Conservation (phyloP, 2,329 filamentous ascomycete genomes). For the Teratosphaeria destructans region DNA sequence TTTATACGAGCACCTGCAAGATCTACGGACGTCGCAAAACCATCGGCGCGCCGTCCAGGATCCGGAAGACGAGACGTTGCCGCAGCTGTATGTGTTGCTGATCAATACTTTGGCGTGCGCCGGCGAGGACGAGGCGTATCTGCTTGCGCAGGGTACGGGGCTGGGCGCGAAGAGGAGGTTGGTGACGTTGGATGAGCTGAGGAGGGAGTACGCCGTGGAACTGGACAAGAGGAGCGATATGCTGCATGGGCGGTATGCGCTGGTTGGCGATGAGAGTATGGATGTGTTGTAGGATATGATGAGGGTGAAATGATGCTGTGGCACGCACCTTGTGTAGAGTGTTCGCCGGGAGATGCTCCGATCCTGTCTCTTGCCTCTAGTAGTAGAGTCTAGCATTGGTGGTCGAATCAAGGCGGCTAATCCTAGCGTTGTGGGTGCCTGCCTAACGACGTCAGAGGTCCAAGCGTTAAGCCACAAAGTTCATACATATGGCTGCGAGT, state of each 20-base stretch:
- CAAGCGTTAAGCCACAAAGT: not conserved
- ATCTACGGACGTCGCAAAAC: slow-evolving; percentile 27
- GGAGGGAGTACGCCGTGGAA: slow-evolving; percentile 82
- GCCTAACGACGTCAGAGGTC: not conserved
- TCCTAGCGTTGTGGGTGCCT: not conserved
- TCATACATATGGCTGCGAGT: not conserved
- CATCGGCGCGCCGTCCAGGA: slow-evolving; percentile 12
- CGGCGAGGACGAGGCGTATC: slow-evolving; percentile 69
- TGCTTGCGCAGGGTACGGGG: slow-evolving; percentile 46
- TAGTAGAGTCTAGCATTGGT: no score
- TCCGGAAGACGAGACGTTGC: slow-evolving; percentile 45
- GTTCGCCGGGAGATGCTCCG: no score
- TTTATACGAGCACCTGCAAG: slow-evolving; percentile 46
- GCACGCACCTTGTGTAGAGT: no score
- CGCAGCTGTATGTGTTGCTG: slow-evolving; percentile 73
- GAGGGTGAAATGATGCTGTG: not conserved
- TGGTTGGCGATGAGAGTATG: slow-evolving; percentile 37
- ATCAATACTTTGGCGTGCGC: slow-evolving; percentile 91
- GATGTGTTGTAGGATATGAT: slow-evolving; percentile 16
- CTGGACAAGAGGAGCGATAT: slow-evolving; percentile 81
- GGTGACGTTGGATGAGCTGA: slow-evolving; percentile 73
- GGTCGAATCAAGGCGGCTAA: not conserved
- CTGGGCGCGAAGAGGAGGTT: slow-evolving; percentile 55
- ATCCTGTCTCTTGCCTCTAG: no score
- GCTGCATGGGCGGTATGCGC: slow-evolving; percentile 79